These are phyloP conservation scores for Mallotus japonicus DNA, from an alignment of 441 rosid species.

Conservation along the genomic window DNA sequence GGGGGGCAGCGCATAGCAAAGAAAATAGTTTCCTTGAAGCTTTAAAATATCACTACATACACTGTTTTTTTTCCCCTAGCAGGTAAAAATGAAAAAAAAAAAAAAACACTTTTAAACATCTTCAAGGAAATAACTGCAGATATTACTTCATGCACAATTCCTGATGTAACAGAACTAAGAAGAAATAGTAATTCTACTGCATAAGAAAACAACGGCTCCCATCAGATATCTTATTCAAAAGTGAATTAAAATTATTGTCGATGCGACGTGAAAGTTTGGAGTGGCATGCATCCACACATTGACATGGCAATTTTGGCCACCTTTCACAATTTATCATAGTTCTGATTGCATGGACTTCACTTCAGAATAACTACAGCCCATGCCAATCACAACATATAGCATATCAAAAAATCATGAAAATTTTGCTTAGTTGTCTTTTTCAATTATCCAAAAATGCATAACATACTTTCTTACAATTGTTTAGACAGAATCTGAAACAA, in stretches of 20 bases:
- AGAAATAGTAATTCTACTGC: neutral
- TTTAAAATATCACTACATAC: neutral
- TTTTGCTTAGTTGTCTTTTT: neutral
- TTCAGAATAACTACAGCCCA: neutral
- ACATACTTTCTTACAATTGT: neutral
- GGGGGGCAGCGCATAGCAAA: neutral
- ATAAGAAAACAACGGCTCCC: neutral
- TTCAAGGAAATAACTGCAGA: neutral
- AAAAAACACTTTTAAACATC: neutral
- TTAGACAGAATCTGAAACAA: neutral
- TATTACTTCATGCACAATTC: constrained; percentile 1
- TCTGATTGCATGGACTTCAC: neutral
- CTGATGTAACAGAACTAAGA: neutral
- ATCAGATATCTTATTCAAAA: neutral
- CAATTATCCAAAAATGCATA: neutral
- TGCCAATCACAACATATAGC: neutral
- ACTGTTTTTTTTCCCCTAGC: constrained; percentile 1
- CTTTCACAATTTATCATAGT: neutral
- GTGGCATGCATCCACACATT: neutral
- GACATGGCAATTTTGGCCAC: neutral
- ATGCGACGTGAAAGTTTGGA: constrained; percentile 8
- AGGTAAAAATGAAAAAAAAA: too few relatives aligned
- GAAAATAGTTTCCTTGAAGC: constrained; percentile 9
- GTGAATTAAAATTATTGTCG: neutral
- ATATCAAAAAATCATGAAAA: neutral